Evolutionary conservation across 768 basidiomycete species (phyloP).

Genomic region (Hebeloma cylindrosporum): DNA sequence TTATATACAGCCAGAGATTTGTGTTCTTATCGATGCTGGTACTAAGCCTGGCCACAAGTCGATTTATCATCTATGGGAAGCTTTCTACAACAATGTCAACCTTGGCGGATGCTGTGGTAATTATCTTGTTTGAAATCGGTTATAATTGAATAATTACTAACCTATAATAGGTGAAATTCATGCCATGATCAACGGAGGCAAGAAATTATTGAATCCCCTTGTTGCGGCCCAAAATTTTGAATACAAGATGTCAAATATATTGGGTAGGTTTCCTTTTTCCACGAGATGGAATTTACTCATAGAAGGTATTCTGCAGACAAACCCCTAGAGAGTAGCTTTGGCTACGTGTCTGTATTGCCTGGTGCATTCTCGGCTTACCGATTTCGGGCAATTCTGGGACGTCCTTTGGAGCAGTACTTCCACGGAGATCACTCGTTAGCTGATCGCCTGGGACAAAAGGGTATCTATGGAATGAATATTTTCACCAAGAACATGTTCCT

Average conservation of each 20-base stretch:
- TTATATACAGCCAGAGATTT: conserved; percentile 72
- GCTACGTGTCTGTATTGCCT: conserved; percentile 92
- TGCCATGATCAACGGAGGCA: conserved; percentile 93
- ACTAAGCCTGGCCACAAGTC: conserved; percentile 97
- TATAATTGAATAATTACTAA: conserved; percentile 1
- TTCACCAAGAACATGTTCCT: conserved; percentile 87
- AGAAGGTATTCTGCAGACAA: conserved; percentile 56
- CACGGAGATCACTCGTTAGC: conserved; percentile 89
- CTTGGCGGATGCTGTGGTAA: conserved; percentile 85
- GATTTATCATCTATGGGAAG: conserved; percentile 94
- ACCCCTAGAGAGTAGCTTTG: conserved; percentile 92
- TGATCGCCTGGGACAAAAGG: conserved; percentile 88
- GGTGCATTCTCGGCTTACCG: conserved; percentile 97
- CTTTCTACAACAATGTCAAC: conserved; percentile 77
- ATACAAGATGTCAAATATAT: conserved; percentile 98
- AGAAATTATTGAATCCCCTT: conserved; percentile 87
- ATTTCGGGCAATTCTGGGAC: conserved; percentile 88
- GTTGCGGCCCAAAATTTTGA: conserved; percentile 97
- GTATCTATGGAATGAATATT: conserved; percentile 95
- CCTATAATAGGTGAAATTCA: conserved; percentile 67
- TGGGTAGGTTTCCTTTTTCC: conserved; percentile 46
- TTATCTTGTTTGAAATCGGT: conserved; percentile 1
- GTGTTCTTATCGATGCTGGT: conserved; percentile 91
- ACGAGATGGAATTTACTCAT: not conserved
- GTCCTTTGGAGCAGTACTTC: conserved; percentile 85